Base-by-base conservation (phyloP, 129 eudicot genomes). In the Flaveria linearis region DNA sequence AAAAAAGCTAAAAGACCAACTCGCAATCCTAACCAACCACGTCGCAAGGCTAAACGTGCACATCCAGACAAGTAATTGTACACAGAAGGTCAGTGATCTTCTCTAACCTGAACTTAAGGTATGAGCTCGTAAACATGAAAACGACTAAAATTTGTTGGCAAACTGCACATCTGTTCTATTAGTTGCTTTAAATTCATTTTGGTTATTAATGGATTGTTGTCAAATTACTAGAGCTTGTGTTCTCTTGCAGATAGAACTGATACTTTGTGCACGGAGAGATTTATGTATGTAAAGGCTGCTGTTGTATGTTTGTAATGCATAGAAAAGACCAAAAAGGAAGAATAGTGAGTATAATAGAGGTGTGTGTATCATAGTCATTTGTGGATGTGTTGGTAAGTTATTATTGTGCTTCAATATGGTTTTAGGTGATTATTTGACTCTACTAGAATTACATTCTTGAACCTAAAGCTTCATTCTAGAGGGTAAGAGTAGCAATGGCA, bases 31-130 rank as follows among this genome's bases (percentile, higher is more conserved):
- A 76, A 60, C 80, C 85, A 86, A 45, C 83, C 82, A 41, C 96
- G 96, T 75, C 96, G 92, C 51, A 90, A 85, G 89, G 90, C 88
- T 71, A 89, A 87, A 66, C 81, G 96, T 43, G 96, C 85, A 18
- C 96, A 89, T 71, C 79, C 88, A 36, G 91, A 89, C 50, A 85
- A 85, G 87, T 84, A 84, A 81, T 72, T 72, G n/a, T 9, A 71
- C 74, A 72, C 11, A 14, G 20, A 74, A 75, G 80, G 43, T 61
- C 9, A 73, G 61, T 76, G 63, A 46, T 72, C 52, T 72, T 71
- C 6, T 42, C 22, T 26, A 7, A 39, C 67, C 62, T 49, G 81
- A 64, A 73, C 77, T 52, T 42, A 22, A 74, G 86, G 88, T 78
- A 74, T 61, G 66, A 76, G 74, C 46, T 67, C 57, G 28, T 11